Evolutionary conservation across 129 eudicot genomes (phyloP).

Genomic region (Artemisia argyi): DNA sequence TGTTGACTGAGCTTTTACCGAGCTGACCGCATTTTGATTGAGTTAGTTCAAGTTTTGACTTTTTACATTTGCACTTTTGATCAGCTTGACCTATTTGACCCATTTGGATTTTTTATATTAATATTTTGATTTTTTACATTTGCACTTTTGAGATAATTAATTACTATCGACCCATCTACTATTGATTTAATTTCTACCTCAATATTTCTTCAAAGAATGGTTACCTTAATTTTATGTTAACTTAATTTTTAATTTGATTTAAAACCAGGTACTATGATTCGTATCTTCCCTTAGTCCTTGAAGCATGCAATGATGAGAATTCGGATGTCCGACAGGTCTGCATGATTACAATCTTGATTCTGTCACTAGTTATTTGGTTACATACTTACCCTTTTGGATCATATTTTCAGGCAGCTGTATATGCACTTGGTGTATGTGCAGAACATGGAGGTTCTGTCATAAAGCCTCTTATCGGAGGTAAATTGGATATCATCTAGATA

Average conservation of each 20-base stretch:
- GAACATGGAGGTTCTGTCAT: conserved; percentile 81
- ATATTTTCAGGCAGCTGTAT: conserved; percentile 79
- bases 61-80: no score
- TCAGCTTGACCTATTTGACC: no score
- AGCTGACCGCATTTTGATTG: no score
- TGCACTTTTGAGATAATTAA: no score
- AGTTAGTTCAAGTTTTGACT: no score
- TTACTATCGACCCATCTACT: neutral
- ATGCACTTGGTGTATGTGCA: conserved; percentile 92
- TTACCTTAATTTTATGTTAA: neutral
- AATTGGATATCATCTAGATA: neutral
- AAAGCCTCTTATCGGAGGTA: conserved; percentile 75
- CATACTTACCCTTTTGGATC: neutral
- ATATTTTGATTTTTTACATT: no score
- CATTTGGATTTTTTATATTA: no score
- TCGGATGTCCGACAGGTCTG: conserved; percentile 95
- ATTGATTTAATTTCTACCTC: neutral
- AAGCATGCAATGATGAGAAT: conserved; percentile 89
- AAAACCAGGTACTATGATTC: conserved; percentile 80
- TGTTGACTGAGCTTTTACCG: no score
- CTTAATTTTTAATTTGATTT: neutral
- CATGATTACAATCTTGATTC: neutral
- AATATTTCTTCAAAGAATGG: neutral
- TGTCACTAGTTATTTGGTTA: neutral
- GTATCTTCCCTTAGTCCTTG: conserved; percentile 87